Conservation (phyloP, 192 early-diverging fungal genomes). For the Umbelopsis ramanniana region DNA sequence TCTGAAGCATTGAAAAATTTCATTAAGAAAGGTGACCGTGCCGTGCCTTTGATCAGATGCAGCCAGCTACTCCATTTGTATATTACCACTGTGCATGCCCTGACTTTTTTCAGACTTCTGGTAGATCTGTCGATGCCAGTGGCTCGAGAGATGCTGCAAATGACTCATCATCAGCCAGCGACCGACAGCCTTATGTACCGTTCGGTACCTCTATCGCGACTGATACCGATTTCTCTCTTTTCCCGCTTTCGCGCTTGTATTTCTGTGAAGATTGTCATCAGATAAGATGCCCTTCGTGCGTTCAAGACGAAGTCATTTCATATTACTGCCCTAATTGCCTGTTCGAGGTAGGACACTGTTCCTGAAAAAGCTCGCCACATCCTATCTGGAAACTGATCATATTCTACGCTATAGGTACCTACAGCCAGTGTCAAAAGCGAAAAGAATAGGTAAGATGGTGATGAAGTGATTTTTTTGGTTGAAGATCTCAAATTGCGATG, state of each 20-base stretch:
- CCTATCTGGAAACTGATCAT: not conserved
- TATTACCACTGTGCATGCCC: conserved; percentile 43
- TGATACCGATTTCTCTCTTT: conserved; percentile 37
- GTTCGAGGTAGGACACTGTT: conserved; percentile 70
- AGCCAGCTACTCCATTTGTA: conserved; percentile 34
- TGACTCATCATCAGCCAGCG: not conserved
- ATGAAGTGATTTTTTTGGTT: not conserved
- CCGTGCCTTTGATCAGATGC: not conserved
- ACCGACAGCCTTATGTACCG: conserved; percentile 16
- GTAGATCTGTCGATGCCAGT: conserved; percentile 2
- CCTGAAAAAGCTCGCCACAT: not conserved
- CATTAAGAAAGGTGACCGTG: not conserved
- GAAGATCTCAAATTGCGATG: not conserved
- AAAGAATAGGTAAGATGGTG: conserved; percentile 72
- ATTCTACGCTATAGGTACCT: conserved; percentile 49
- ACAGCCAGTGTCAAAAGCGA: conserved; percentile 97
- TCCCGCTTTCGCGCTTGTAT: conserved; percentile 73
- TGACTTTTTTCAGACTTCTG: conserved; percentile 18
- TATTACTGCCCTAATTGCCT: conserved; percentile 97
- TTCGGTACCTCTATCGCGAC: conserved; percentile 31
- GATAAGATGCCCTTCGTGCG: conserved; percentile 80
- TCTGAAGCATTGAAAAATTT: not conserved
- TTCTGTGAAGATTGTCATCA: conserved; percentile 90
- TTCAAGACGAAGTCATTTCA: conserved; percentile 82
- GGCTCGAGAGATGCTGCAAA: not conserved